phyloP scores from a whole-genome alignment of 2,329 filamentous ascomycete species.

The Laburnicola sp. region DNA sequence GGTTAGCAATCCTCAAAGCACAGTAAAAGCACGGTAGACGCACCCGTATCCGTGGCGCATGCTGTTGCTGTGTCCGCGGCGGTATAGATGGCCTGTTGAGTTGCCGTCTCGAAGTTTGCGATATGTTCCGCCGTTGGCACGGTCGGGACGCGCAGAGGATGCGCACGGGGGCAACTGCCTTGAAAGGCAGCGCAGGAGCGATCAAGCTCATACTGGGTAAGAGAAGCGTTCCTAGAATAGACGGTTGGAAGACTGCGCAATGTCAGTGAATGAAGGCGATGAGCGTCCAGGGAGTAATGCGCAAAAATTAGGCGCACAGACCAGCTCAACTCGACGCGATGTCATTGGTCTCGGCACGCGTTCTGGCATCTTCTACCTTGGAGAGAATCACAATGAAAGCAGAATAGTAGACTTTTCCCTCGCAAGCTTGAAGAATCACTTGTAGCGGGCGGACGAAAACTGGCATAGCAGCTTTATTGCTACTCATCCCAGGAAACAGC shows the following conservation, averaged over 20 bases:
- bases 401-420: background rate
- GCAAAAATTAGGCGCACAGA: constrained; percentile 21
- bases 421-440: background rate
- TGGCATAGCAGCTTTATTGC: too few relatives aligned
- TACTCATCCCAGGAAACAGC: too few relatives aligned
- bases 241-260: background rate
- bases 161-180: constrained; percentile 37
- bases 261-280: constrained; percentile 1
- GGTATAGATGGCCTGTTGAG: constrained; percentile 28
- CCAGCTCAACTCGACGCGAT: constrained; percentile 15
- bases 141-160: constrained; percentile 35
- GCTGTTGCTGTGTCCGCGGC: constrained; percentile 23
- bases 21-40: constrained; percentile 5
- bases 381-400: background rate
- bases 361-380: constrained; percentile 28
- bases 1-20: constrained; percentile 16
- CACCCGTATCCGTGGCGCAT: constrained; percentile 38
- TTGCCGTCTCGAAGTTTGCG: constrained; percentile 31
- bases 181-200: constrained; percentile 38
- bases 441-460: too few relatives aligned
- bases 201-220: constrained; percentile 39
- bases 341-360: constrained; percentile 26
- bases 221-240: constrained; percentile 15
- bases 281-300: constrained; percentile 1
- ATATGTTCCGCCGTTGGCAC: constrained; percentile 38